A percentile compares a stretch with the other conserved stretches of the same genome.
Conservation (phyloP, 2,329 filamentous ascomycete genomes). For the Onygenales sp. region DNA sequence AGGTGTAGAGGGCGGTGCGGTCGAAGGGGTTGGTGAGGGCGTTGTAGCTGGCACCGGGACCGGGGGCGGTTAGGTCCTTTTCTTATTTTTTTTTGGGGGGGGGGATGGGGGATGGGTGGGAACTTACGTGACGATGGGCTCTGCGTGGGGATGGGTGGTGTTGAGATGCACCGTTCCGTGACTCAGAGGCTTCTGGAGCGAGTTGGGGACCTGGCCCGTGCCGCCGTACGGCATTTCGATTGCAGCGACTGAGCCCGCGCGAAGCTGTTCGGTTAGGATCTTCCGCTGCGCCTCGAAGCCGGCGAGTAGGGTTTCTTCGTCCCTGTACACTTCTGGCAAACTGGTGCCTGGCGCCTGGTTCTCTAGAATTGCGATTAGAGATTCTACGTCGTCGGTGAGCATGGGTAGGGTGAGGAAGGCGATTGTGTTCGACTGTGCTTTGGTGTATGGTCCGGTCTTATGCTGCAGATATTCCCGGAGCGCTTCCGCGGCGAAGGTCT, state of each 20-base stretch:
- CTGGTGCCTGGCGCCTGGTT: neutral
- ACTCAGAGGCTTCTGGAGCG: constrained; percentile 15
- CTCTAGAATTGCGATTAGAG: constrained; percentile 4
- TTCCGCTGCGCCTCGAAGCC: constrained; percentile 15
- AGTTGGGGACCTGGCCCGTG: constrained; percentile 10
- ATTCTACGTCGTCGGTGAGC: constrained; percentile 6
- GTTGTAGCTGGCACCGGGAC: constrained; percentile 1
- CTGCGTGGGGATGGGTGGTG: constrained; percentile 7
- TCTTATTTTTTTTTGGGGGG: neutral
- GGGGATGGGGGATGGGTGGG: too few relatives aligned
- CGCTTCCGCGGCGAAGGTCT: constrained; percentile 10
- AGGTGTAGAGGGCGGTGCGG: constrained; percentile 7
- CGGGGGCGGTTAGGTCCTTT: neutral
- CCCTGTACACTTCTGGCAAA: constrained; percentile 6
- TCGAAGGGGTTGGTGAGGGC: constrained; percentile 13
- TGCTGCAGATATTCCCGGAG: constrained; percentile 7
- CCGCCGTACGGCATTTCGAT: constrained; percentile 14
- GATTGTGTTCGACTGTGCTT: constrained; percentile 11
- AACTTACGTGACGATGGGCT: constrained; percentile 11
- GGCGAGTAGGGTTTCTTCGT: constrained; percentile 8
- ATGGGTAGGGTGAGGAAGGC: constrained; percentile 12
- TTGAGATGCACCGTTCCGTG: constrained; percentile 15
- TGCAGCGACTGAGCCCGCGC: constrained; percentile 12
- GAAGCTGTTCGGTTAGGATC: constrained; percentile 10
- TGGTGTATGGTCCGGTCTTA: constrained; percentile 14